A percentile compares a stretch with the other conserved stretches of the same genome.
These are phyloP conservation scores for Orbilia javanica DNA, from an alignment of 2,329 filamentous ascomycete species.

Conservation along the genomic window DNA sequence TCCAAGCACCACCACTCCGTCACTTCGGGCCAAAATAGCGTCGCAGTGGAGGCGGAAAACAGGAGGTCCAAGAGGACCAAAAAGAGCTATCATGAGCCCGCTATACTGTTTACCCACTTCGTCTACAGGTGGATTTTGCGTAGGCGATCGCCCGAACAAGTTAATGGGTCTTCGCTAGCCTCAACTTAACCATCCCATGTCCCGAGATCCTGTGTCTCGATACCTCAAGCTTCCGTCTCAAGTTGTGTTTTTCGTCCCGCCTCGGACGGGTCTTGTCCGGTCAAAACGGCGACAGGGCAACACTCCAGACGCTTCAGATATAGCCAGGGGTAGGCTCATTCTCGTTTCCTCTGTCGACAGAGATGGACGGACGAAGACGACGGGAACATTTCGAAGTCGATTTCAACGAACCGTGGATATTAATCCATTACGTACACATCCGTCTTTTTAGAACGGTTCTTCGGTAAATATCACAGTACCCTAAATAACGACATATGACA, in stretches of 20 bases:
- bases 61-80: constrained; percentile 50
- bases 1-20: constrained; percentile 21
- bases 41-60: constrained; percentile 34
- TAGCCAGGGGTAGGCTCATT: background rate
- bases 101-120: constrained; percentile 18
- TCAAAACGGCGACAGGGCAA: constrained; percentile 43
- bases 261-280: constrained; percentile 19
- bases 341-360: constrained; percentile 1
- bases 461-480: constrained; percentile 35
- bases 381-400: constrained; percentile 9
- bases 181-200: constrained; percentile 23
- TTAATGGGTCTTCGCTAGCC: constrained; percentile 35
- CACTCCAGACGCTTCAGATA: constrained; percentile 52
- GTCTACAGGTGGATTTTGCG: constrained; percentile 24
- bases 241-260: constrained; percentile 41
- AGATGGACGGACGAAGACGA: constrained; percentile 2
- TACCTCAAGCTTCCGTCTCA: constrained; percentile 32
- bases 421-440: background rate
- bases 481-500: constrained; percentile 23
- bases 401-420: constrained; percentile 20
- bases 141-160: constrained; percentile 35
- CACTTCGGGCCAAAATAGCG: constrained; percentile 20
- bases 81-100: constrained; percentile 2
- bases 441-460: background rate
- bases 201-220: constrained; percentile 13